Evolutionary conservation across 768 basidiomycete genomes (phyloP).

Genomic region (Tephrocybe sp.): DNA sequence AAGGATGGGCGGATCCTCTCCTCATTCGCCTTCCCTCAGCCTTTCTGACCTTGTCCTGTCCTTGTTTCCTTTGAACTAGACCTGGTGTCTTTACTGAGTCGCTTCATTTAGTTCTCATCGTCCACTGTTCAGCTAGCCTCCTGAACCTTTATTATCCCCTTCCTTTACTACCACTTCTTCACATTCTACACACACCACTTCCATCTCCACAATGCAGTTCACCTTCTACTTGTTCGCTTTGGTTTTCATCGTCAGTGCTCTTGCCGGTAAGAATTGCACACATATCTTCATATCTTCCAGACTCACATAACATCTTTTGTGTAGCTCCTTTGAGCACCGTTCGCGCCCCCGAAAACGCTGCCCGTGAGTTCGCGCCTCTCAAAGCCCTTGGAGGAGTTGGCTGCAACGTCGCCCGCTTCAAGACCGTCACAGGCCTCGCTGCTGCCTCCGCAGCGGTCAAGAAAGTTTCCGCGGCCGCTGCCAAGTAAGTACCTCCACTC

Average conservation of each 20-base stretch:
- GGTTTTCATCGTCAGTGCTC: conserved; percentile 6
- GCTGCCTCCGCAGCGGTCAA: conserved; percentile 13
- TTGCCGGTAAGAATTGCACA: conserved; percentile 8
- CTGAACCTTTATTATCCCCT: neutral
- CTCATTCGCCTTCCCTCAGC: conserved; percentile 13
- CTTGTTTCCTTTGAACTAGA: conserved; percentile 8
- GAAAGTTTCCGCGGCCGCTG: conserved; percentile 13
- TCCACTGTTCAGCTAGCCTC: conserved; percentile 8
- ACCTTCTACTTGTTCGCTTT: conserved; percentile 10
- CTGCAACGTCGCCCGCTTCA: conserved; percentile 16
- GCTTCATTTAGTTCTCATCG: conserved; percentile 6
- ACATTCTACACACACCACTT: neutral
- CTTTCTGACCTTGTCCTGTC: conserved; percentile 6
- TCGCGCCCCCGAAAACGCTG: neutral
- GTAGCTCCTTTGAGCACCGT: neutral
- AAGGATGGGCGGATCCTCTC: neutral
- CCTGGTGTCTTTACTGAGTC: conserved; percentile 18
- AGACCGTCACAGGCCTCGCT: conserved; percentile 16
- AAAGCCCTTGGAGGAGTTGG: conserved; percentile 16
- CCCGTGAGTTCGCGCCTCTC: conserved; percentile 12
- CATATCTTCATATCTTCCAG: neutral
- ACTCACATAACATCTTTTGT: neutral
- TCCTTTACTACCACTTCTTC: neutral
- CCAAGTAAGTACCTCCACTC: conserved; percentile 11
- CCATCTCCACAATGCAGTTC: conserved; percentile 7